A percentile compares a stretch with the other conserved stretches of the same genome.
Conservation (phyloP, 2,329 filamentous ascomycete species). For the Aspergillus tanneri region DNA sequence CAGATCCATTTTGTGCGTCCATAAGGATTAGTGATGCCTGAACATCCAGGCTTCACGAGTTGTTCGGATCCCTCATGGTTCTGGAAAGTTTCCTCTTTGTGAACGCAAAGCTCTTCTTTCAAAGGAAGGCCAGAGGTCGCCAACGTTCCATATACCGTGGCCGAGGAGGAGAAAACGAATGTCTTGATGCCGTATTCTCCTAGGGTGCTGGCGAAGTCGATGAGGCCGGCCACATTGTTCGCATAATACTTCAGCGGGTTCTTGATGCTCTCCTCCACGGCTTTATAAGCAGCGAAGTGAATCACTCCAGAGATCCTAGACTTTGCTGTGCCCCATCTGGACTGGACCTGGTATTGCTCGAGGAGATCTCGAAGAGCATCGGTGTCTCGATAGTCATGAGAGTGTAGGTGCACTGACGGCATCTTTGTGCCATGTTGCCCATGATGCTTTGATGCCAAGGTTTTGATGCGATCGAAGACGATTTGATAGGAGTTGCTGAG, state of each 20-base stretch:
- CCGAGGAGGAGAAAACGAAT: slow-evolving; percentile 67
- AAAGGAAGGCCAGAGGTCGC: slow-evolving; percentile 53
- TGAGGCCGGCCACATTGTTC: slow-evolving; percentile 65
- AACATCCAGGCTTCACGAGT: slow-evolving; percentile 49
- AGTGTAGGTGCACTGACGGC: slow-evolving; percentile 48
- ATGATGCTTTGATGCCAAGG: slow-evolving; percentile 37
- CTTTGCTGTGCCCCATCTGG: slow-evolving; percentile 35
- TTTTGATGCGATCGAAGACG: slow-evolving; percentile 38
- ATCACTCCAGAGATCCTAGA: slow-evolving; percentile 64
- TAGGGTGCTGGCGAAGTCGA: slow-evolving; percentile 59
- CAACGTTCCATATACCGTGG: slow-evolving; percentile 63
- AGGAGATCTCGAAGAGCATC: slow-evolving; percentile 45
- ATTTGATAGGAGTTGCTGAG: slow-evolving; percentile 41
- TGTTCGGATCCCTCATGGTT: slow-evolving; percentile 46
- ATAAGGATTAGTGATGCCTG: slow-evolving; percentile 64
- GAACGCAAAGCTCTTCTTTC: slow-evolving; percentile 58
- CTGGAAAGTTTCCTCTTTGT: slow-evolving; percentile 48
- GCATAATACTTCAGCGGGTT: slow-evolving; percentile 64
- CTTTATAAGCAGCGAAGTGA: slow-evolving; percentile 68
- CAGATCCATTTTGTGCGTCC: slow-evolving; percentile 67
- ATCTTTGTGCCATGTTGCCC: slow-evolving; percentile 39
- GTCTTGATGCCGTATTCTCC: slow-evolving; percentile 62
- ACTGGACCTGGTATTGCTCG: slow-evolving; percentile 40
- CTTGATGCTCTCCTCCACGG: slow-evolving; percentile 62
- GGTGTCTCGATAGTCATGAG: slow-evolving; percentile 50